These are phyloP conservation scores for Penicillium sumatraense DNA, from an alignment of 2,329 filamentous ascomycete species.

Conservation along the genomic window DNA sequence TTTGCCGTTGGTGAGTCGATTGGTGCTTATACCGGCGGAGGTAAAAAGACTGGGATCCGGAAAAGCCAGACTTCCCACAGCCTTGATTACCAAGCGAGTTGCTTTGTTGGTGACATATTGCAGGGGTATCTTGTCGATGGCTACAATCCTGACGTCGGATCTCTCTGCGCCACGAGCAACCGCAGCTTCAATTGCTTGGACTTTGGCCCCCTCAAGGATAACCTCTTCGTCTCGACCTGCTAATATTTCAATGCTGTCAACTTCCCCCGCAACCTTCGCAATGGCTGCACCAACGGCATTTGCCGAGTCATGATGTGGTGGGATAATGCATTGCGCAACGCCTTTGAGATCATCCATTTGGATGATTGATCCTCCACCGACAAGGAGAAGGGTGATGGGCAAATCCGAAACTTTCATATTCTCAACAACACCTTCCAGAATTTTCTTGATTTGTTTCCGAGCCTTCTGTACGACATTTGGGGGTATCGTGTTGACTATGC, in stretches of 20 bases:
- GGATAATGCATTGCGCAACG: conserved; percentile 56
- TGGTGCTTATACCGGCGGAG: not conserved
- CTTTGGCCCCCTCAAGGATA: conserved; percentile 27
- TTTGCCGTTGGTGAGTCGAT: not conserved
- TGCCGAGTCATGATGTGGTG: conserved; percentile 59
- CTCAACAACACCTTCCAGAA: conserved; percentile 59
- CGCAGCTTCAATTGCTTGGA: conserved; percentile 25
- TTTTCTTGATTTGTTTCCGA: conserved; percentile 47
- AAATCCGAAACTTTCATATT: conserved; percentile 61
- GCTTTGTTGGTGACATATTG: conserved; percentile 46
- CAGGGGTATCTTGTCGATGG: conserved; percentile 48
- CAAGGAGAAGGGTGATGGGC: conserved; percentile 58
- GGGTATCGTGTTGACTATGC: conserved; percentile 25
- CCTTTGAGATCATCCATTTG: conserved; percentile 55
- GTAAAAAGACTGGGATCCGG: conserved; percentile 27
- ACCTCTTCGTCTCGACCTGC: conserved; percentile 33
- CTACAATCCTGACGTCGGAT: conserved; percentile 48
- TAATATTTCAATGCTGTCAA: conserved; percentile 58
- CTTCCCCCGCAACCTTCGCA: conserved; percentile 57
- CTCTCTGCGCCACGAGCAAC: conserved; percentile 18
- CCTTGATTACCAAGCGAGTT: conserved; percentile 45
- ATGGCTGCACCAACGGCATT: conserved; percentile 67
- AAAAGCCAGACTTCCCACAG: conserved; percentile 50
- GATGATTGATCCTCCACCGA: conserved; percentile 62
- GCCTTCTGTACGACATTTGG: conserved; percentile 24